Evolutionary conservation across 441 rosid species (phyloP).

Genomic region (Adansonia madagascariensis): DNA sequence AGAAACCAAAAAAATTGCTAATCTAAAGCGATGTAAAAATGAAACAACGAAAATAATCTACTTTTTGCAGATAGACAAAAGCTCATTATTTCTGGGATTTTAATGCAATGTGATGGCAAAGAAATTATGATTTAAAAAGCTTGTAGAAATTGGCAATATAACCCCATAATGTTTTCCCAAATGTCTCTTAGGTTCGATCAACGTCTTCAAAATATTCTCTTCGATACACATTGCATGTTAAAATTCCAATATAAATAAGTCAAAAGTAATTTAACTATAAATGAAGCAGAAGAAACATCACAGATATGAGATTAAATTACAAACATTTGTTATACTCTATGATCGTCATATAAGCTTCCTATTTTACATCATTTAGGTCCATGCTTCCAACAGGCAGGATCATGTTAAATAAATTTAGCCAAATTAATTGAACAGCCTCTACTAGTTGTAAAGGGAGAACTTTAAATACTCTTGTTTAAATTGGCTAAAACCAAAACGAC

Average conservation of each 20-base stretch:
- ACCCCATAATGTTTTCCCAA: slow-evolving; percentile 96
- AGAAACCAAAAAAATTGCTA: not conserved
- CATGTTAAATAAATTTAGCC: too few relatives aligned
- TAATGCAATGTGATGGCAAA: slow-evolving; percentile 1
- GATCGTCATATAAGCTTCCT: not conserved
- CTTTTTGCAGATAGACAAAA: not conserved
- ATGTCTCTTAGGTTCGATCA: slow-evolving; percentile 94
- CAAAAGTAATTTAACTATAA: slow-evolving; percentile 18
- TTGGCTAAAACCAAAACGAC: too few relatives aligned
- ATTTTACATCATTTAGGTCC: too few relatives aligned
- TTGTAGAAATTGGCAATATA: slow-evolving; percentile 83
- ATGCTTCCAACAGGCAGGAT: too few relatives aligned
- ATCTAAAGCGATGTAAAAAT: not conserved
- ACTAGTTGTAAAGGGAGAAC: too few relatives aligned
- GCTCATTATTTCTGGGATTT: not conserved
- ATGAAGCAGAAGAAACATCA: slow-evolving; percentile 6
- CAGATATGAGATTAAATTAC: not conserved
- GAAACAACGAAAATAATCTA: not conserved
- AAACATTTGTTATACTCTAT: not conserved
- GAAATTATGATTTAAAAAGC: slow-evolving; percentile 46
- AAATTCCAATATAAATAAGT: slow-evolving; percentile 26
- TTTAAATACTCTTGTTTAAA: too few relatives aligned
- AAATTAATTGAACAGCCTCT: too few relatives aligned
- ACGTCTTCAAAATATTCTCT: slow-evolving; percentile 99
- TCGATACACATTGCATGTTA: slow-evolving; percentile 24